Conservation (phyloP, 371 early-diverging fungal species). For the Saksenaea vasiformis region DNA sequence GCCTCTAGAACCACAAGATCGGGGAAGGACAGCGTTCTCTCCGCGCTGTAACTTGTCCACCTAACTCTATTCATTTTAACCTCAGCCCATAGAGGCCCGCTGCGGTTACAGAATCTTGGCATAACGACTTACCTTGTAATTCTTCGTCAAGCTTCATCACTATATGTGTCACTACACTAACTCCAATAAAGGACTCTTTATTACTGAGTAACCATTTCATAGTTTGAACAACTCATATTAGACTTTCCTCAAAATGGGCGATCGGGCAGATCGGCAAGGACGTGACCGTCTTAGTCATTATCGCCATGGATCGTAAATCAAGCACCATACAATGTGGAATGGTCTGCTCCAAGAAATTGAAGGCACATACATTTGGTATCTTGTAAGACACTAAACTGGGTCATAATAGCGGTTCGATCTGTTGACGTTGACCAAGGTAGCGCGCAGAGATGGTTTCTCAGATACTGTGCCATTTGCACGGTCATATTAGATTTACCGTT, state of each 20-base stretch:
- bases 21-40: neutral
- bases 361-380: neutral
- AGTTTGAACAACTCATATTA: no score
- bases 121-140: no score
- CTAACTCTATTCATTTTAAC: no score
- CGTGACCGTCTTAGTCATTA: neutral
- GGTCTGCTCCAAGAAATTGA: neutral
- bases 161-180: no score
- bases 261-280: constrained; percentile 1
- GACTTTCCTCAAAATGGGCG: neutral
- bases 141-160: no score
- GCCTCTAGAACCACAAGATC: neutral
- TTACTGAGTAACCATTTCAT: no score
- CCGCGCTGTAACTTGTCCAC: neutral
- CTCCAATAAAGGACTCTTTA: no score
- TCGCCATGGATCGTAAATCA: neutral
- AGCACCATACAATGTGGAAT: neutral
- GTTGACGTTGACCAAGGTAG: no score
- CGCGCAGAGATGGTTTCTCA: no score
- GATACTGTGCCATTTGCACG: neutral
- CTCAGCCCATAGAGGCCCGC: no score
- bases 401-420: no score
- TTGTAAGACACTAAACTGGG: neutral
- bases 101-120: no score
- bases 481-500: neutral